phyloP scores from a whole-genome alignment of 2,329 filamentous ascomycete species.

The Zarea fungicola region DNA sequence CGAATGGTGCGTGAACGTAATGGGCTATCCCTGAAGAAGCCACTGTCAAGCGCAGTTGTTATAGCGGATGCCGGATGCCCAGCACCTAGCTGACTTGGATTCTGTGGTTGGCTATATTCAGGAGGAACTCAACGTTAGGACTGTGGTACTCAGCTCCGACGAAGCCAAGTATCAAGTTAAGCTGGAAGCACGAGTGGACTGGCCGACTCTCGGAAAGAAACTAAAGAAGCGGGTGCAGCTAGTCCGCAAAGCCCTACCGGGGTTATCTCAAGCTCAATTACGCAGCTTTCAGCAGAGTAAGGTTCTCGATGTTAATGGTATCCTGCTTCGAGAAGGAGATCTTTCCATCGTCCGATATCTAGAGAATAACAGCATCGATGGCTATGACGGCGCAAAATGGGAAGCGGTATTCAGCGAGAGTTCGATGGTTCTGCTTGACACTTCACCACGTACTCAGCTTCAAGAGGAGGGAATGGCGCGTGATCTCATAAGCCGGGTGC shows the following conservation, averaged over 20 bases:
- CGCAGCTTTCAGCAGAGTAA: conserved; percentile 56
- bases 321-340: not conserved
- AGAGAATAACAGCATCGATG: not conserved
- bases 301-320: not conserved
- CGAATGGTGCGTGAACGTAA: conserved; percentile 74
- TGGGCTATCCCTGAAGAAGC: conserved; percentile 74
- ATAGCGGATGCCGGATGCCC: conserved; percentile 75
- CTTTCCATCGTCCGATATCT: conserved; percentile 3
- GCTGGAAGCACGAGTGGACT: conserved; percentile 77
- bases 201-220: conserved; percentile 86
- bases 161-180: conserved; percentile 80
- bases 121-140: conserved; percentile 79
- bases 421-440: conserved; percentile 76
- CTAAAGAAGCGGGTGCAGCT: conserved; percentile 82
- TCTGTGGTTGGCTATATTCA: conserved; percentile 74
- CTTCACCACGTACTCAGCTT: conserved; percentile 69
- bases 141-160: conserved; percentile 73
- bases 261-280: conserved; percentile 63
- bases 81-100: conserved; percentile 69
- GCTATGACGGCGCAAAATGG: conserved; percentile 15
- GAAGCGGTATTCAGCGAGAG: conserved; percentile 21
- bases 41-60: conserved; percentile 75
- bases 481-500: conserved; percentile 82
- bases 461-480: conserved; percentile 75
- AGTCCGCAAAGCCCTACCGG: conserved; percentile 78